Evolutionary conservation across 2,329 filamentous ascomycete species (phyloP).

Genomic region (Cadophora malorum): DNA sequence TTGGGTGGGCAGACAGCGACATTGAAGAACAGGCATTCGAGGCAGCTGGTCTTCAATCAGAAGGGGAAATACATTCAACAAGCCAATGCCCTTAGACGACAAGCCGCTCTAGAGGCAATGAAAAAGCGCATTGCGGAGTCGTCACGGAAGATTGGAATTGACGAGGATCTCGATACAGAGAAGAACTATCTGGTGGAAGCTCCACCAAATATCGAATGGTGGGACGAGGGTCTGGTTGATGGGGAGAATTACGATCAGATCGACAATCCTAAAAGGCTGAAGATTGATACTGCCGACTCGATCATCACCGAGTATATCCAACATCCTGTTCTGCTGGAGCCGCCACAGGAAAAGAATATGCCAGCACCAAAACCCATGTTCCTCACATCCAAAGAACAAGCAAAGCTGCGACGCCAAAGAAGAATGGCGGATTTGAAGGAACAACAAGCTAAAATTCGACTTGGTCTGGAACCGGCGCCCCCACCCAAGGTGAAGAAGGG

Average conservation of each 20-base stretch:
- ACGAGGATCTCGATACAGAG: slow-evolving; percentile 88
- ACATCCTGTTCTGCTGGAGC: slow-evolving; percentile 88
- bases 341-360: slow-evolving; percentile 85
- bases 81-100: slow-evolving; percentile 84
- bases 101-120: slow-evolving; percentile 90
- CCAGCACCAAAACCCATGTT: slow-evolving; percentile 88
- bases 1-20: slow-evolving; percentile 63
- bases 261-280: slow-evolving; percentile 68
- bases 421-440: slow-evolving; percentile 95
- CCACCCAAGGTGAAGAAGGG: slow-evolving; percentile 96
- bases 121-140: slow-evolving; percentile 91
- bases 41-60: slow-evolving; percentile 86
- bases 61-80: slow-evolving; percentile 98
- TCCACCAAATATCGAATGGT: slow-evolving; percentile 94
- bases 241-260: slow-evolving; percentile 77
- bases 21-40: slow-evolving; percentile 70
- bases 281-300: slow-evolving; percentile 78
- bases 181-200: slow-evolving; percentile 85
- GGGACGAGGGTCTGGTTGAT: slow-evolving; percentile 87
- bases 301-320: slow-evolving; percentile 93
- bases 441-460: slow-evolving; percentile 91
- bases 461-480: slow-evolving; percentile 87
- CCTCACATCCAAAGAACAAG: slow-evolving; percentile 87
- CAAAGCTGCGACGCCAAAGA: slow-evolving; percentile 86
- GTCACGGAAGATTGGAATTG: slow-evolving; percentile 88